Percentiles rank a stretch among this genome's conserved stretches.
Conservation (phyloP, 495 filamentous ascomycete species). For the Aspergillus avenaceus region DNA sequence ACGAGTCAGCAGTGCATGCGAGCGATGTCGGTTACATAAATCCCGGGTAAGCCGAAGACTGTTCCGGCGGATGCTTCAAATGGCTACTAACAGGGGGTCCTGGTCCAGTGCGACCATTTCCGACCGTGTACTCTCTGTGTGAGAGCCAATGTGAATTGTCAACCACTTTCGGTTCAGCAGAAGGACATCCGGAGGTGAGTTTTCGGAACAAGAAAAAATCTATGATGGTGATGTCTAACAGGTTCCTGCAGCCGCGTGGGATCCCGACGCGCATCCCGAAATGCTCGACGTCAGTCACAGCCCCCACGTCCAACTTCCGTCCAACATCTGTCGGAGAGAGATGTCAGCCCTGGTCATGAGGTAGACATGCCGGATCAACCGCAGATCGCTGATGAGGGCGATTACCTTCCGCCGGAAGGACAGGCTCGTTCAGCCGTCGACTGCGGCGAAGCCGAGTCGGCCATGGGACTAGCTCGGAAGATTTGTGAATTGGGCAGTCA, state of each 20-base stretch:
- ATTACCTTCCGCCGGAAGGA: not conserved
- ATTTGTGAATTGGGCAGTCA: conserved; percentile 21
- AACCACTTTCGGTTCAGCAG: conserved; percentile 8
- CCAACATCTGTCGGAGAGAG: not conserved
- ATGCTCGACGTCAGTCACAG: not conserved
- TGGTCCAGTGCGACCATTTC: conserved; percentile 23
- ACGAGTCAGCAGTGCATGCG: conserved; percentile 26
- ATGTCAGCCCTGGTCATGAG: not conserved
- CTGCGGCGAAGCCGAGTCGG: conserved; percentile 22
- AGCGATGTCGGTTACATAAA: conserved; percentile 29
- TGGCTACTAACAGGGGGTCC: not conserved
- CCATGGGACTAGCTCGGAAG: conserved; percentile 23
- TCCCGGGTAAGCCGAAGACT: conserved; percentile 15
- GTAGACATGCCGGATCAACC: not conserved
- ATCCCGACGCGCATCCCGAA: not conserved
- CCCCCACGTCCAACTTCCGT: not conserved
- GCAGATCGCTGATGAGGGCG: not conserved
- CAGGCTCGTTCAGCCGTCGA: conserved; percentile 4
- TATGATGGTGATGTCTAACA: too few relatives aligned
- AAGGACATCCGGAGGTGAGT: conserved; percentile 6
- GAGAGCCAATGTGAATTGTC: conserved; percentile 22
- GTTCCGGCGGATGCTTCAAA: not conserved
- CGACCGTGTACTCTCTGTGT: conserved; percentile 27
- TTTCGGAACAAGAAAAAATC: too few relatives aligned
- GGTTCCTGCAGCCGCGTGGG: not conserved